phyloP scores from a whole-genome alignment of 805 yeast genomes.

The Komagataella phaffii region DNA sequence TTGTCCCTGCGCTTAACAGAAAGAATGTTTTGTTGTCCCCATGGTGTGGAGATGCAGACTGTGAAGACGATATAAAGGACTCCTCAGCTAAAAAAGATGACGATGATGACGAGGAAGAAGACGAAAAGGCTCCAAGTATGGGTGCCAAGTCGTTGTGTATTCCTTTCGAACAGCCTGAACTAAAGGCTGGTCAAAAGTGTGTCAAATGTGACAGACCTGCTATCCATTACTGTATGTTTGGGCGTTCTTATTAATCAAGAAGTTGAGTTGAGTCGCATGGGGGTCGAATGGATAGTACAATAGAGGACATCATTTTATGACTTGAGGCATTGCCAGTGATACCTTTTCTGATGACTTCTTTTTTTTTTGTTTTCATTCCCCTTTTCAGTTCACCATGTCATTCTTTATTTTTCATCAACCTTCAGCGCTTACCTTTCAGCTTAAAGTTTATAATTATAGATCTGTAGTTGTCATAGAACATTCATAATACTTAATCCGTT shows the following conservation, averaged over 20 bases:
- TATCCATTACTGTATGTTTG: constrained; percentile 82
- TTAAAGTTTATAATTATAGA: constrained; percentile 2
- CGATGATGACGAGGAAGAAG: constrained; percentile 78
- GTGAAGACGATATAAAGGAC: constrained; percentile 96
- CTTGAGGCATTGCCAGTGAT: not conserved
- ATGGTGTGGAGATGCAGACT: constrained; percentile 91
- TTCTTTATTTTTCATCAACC: constrained; percentile 1
- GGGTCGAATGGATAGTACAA: not conserved
- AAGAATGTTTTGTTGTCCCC: constrained; percentile 89
- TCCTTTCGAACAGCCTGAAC: constrained; percentile 83
- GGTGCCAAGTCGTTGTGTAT: constrained; percentile 98
- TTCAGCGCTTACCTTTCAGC: not conserved
- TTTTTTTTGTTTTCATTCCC: not conserved
- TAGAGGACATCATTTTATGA: not conserved
- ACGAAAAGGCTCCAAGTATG: constrained; percentile 97
- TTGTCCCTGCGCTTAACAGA: constrained; percentile 82
- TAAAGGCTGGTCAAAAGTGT: constrained; percentile 74
- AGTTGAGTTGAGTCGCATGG: not conserved
- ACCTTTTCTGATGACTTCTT: not conserved
- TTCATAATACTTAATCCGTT: not conserved
- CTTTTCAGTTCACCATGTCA: not conserved
- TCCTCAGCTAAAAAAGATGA: constrained; percentile 67
- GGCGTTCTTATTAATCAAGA: constrained; percentile 68
- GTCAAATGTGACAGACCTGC: constrained; percentile 73
- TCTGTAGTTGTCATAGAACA: not conserved